phyloP scores from a whole-genome alignment of 1,139 yeast genomes.

The Nakaseomyces delphensis region DNA sequence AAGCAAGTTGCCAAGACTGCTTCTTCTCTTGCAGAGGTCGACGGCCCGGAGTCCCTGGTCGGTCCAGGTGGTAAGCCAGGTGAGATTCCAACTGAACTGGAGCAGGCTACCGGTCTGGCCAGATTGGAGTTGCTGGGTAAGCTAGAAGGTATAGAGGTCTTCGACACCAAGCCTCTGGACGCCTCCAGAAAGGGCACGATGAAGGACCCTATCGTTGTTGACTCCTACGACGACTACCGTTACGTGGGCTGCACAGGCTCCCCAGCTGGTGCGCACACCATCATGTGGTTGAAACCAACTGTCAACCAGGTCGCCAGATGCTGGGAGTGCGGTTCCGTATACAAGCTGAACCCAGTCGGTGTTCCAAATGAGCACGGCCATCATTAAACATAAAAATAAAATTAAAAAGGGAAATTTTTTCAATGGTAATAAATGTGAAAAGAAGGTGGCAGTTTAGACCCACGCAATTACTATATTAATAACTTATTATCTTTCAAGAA shows the following conservation, averaged over 20 bases:
- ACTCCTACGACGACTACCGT: slow-evolving; percentile 87
- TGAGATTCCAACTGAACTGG: slow-evolving; percentile 83
- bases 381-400: slow-evolving; percentile 12
- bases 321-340: slow-evolving; percentile 98
- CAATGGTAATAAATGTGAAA: too few relatives aligned
- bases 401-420: not conserved
- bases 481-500: too few relatives aligned
- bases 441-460: too few relatives aligned
- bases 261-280: slow-evolving; percentile 84
- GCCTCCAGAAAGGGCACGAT: slow-evolving; percentile 84
- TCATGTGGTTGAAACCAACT: slow-evolving; percentile 91
- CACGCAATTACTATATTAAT: too few relatives aligned
- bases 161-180: slow-evolving; percentile 84
- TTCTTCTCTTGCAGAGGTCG: slow-evolving; percentile 61
- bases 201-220: slow-evolving; percentile 78
- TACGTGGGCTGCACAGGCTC: slow-evolving; percentile 97
- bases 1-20: slow-evolving; percentile 51
- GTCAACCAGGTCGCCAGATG: slow-evolving; percentile 83
- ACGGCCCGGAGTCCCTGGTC: slow-evolving; percentile 70
- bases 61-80: slow-evolving; percentile 86
- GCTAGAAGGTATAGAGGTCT: slow-evolving; percentile 90
- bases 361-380: slow-evolving; percentile 51
- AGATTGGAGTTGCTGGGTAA: slow-evolving; percentile 93
- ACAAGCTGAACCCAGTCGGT: slow-evolving; percentile 83
- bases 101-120: slow-evolving; percentile 97